Percentiles rank a stretch among this genome's conserved stretches.
These are phyloP conservation scores for Trifolium subterraneum DNA, from an alignment of 306 rosid species.

Conservation along the genomic window DNA sequence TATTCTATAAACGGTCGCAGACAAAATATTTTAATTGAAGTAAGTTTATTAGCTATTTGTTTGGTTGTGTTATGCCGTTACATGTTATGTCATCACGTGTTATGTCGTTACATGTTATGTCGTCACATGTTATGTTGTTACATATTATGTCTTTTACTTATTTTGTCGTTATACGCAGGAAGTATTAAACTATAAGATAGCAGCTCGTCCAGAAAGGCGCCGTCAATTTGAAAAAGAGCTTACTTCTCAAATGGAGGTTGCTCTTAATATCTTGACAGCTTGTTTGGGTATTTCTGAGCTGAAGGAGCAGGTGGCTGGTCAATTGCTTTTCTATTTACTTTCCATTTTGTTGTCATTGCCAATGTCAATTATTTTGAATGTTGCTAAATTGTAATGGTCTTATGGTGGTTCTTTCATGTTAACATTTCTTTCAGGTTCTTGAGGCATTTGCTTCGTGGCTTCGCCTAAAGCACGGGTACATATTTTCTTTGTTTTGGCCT, in stretches of 20 bases:
- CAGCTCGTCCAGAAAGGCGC: constrained; percentile 98
- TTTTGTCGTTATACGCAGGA: constrained; percentile 66
- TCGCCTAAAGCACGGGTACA: constrained; percentile 97
- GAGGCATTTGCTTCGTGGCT: constrained; percentile 99
- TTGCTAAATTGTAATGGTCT: constrained; percentile 26
- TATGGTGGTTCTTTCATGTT: constrained; percentile 41
- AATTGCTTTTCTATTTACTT: constrained; percentile 16
- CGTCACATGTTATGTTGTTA: background rate
- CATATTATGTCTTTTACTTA: constrained; percentile 29
- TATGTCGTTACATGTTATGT: constrained; percentile 16
- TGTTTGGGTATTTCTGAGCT: constrained; percentile 90
- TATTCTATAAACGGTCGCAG: constrained; percentile 27
- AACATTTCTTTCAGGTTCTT: constrained; percentile 76
- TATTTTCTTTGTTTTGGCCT: constrained; percentile 35
- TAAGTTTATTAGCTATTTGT: constrained; percentile 30
- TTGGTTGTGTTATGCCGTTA: constrained; percentile 33
- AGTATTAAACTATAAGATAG: constrained; percentile 91
- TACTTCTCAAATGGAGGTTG: constrained; percentile 88
- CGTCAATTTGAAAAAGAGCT: constrained; percentile 98
- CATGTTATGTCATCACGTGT: constrained; percentile 8
- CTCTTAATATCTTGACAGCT: constrained; percentile 88
- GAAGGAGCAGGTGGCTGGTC: constrained; percentile 83
- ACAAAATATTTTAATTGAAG: constrained; percentile 37
- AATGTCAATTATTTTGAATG: constrained; percentile 18
- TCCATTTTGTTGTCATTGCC: constrained; percentile 33